These are phyloP conservation scores for Copromyces sp. DNA, from an alignment of 495 filamentous ascomycete genomes.

Conservation along the genomic window DNA sequence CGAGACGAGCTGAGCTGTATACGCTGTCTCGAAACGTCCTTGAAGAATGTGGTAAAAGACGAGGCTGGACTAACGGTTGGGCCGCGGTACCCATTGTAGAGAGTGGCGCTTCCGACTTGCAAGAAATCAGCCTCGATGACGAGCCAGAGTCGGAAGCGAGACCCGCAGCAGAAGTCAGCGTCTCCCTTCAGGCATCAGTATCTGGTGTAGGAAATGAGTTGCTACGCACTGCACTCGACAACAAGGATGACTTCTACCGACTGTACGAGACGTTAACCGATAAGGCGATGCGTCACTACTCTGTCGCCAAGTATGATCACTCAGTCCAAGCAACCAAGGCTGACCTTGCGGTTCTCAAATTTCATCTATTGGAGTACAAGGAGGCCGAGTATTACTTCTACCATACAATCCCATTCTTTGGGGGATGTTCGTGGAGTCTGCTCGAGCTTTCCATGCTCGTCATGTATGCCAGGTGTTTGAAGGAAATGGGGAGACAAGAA, in stretches of 20 bases:
- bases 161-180: constrained; percentile 12
- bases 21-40: constrained; percentile 70
- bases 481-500: constrained; percentile 60
- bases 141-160: constrained; percentile 14
- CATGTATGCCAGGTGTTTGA: constrained; percentile 77
- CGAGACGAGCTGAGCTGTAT: constrained; percentile 67
- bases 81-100: constrained; percentile 48
- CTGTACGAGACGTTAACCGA: constrained; percentile 65
- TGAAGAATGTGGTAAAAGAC: constrained; percentile 58
- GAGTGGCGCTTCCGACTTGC: constrained; percentile 38
- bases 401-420: constrained; percentile 73
- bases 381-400: constrained; percentile 72
- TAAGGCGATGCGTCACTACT: constrained; percentile 61
- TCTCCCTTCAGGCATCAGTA: constrained; percentile 12
- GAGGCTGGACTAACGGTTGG: constrained; percentile 75
- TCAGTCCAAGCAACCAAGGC: constrained; percentile 68
- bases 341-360: constrained; percentile 79
- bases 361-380: constrained; percentile 58
- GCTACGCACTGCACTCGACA: constrained; percentile 39
- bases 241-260: constrained; percentile 42
- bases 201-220: constrained; percentile 43
- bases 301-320: constrained; percentile 63
- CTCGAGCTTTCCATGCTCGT: constrained; percentile 75
- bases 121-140: constrained; percentile 45
- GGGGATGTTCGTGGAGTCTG: constrained; percentile 65